Base-by-base conservation (phyloP, 108 stramenopile species). In the Schizochytrium sp. region DNA sequence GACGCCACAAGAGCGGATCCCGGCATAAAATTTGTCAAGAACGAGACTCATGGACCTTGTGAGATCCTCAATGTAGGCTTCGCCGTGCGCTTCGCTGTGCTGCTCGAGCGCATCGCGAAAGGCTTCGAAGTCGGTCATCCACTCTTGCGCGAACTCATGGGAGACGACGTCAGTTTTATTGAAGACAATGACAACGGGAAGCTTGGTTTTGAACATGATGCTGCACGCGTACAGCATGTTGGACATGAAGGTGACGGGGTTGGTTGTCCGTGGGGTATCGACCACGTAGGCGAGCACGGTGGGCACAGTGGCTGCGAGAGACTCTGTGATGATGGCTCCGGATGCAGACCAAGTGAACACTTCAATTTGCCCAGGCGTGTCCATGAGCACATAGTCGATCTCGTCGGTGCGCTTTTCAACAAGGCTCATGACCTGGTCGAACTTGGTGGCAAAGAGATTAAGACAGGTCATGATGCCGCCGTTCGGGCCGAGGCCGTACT, bases 301-400 rank as follows among this genome's bases (percentile, higher is more conserved):
- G 53, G 99, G 98, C 92, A 98, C 97, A 19, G 98, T 90, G 23
- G 96, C 92, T 12, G 98, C 97, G 5, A 99, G 94, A 5, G 97
- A 92, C 76, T 98, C 97, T 41, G 97, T 96, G 57, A 99, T 94
- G 83, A 99, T 98, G 58, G 93, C 88, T 43, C 99, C 99, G 14
- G 97, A 98, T 5, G 99, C 99, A 53, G 96, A 96, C 99, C 99
- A 99, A 4, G 98, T 98, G 95, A 99, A 99, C 51, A 97, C 97
- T 93, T 99, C 99, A 88, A 99, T 99, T 93, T 99, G 98, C 34
- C 99, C 99, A 19, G 99, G 99, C 14, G 99, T 99, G 92, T 99
- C 99, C 48, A 99, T 95, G 45, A 99, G 91, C 44, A 98, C 94
- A 45, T 69, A 57, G 8, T 44, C 44, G 28, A 87, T 41, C 34